These are phyloP conservation scores for Calonectria fujianensis DNA, from an alignment of 2,329 filamentous ascomycete genomes.

Conservation along the genomic window DNA sequence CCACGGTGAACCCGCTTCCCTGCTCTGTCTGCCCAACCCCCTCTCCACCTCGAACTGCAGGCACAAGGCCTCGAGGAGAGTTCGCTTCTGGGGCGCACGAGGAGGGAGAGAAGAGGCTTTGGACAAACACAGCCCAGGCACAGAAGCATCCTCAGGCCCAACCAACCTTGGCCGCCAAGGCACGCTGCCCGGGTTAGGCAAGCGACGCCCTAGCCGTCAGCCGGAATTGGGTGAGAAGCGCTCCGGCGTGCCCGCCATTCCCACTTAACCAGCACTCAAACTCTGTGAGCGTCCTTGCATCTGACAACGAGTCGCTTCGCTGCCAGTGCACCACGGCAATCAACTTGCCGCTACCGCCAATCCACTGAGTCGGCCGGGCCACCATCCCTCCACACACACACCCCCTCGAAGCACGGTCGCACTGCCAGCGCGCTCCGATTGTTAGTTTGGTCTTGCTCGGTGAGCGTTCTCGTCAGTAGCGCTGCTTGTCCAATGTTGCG, in stretches of 20 bases:
- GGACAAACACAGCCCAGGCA: constrained; percentile 6
- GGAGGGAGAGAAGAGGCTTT: constrained; percentile 19
- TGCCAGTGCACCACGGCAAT: constrained; percentile 26
- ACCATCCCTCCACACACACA: constrained; percentile 35
- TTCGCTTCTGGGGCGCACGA: neutral
- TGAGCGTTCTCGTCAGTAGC: constrained; percentile 59
- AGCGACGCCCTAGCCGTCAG: constrained; percentile 30
- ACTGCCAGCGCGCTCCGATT: constrained; percentile 31
- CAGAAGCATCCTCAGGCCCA: neutral
- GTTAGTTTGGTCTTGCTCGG: constrained; percentile 54
- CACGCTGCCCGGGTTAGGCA: constrained; percentile 25
- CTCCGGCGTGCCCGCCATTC: constrained; percentile 36
- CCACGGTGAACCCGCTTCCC: constrained; percentile 20
- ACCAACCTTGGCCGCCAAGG: constrained; percentile 20
- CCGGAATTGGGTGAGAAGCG: constrained; percentile 32
- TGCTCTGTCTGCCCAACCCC: constrained; percentile 14
- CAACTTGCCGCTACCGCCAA: constrained; percentile 25
- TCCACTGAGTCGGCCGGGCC: constrained; percentile 19
- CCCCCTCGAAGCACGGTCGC: constrained; percentile 39
- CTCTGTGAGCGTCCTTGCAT: constrained; percentile 27
- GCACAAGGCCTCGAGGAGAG: constrained; percentile 12
- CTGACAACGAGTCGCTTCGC: constrained; percentile 30
- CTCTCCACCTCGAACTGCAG: constrained; percentile 20
- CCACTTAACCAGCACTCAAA: constrained; percentile 32
- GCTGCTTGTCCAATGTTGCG: constrained; percentile 48